A percentile compares a stretch with the other conserved stretches of the same genome.
Evolutionary conservation across 768 basidiomycete genomes (phyloP).

Genomic region (Glaciozyma antarctica): DNA sequence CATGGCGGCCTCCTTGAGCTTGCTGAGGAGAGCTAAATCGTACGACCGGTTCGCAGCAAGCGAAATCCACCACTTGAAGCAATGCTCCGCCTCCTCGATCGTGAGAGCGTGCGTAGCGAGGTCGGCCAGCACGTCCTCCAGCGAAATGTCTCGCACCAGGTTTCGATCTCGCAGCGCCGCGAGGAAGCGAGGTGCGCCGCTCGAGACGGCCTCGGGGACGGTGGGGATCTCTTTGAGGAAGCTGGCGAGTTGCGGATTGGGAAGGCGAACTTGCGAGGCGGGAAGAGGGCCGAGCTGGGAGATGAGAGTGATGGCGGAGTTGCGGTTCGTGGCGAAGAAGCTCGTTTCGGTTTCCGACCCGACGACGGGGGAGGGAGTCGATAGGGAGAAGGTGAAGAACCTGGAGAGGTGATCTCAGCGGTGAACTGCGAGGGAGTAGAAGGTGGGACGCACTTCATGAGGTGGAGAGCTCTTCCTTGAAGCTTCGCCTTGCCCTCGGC

Average conservation of each 20-base stretch:
- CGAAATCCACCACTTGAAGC: slow-evolving; percentile 74
- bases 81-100: slow-evolving; percentile 66
- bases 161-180: slow-evolving; percentile 52
- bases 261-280: slow-evolving; percentile 60
- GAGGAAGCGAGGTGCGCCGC: slow-evolving; percentile 54
- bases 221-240: slow-evolving; percentile 74
- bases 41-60: slow-evolving; percentile 43
- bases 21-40: slow-evolving; percentile 42
- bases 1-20: slow-evolving; percentile 64
- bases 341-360: slow-evolving; percentile 59
- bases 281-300: slow-evolving; percentile 63
- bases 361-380: slow-evolving; percentile 76
- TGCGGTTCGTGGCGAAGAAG: slow-evolving; percentile 60
- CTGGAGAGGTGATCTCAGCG: background rate
- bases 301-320: slow-evolving; percentile 56
- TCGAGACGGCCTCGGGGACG: slow-evolving; percentile 54
- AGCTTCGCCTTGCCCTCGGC: slow-evolving; percentile 42
- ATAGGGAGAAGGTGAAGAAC: slow-evolving; percentile 81
- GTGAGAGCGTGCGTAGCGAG: slow-evolving; percentile 59
- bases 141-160: slow-evolving; percentile 63
- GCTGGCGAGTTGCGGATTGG: slow-evolving; percentile 56
- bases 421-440: background rate
- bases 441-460: slow-evolving; percentile 45
- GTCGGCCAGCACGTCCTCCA: slow-evolving; percentile 72
- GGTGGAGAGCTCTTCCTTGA: slow-evolving; percentile 58